Base-by-base conservation (phyloP, 83 land plant species). In the Picea abies region DNA sequence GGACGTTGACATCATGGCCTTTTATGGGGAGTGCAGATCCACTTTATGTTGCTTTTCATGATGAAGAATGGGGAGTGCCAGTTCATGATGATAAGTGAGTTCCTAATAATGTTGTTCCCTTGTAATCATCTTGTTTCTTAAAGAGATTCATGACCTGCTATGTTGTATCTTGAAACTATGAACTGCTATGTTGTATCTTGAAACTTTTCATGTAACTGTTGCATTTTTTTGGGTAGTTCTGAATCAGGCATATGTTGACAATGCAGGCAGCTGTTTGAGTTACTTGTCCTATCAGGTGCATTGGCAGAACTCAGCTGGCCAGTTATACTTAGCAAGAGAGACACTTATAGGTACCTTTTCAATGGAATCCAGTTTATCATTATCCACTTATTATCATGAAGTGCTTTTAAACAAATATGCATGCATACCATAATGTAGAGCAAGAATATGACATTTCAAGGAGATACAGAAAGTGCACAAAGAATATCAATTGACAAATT, bases 21-120 rank as follows among this genome's bases (percentile, higher is more conserved):
- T 44, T n/a, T 73, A 16, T 84, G 65, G 44, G 69, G 73, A 10
- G 44, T 44, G 49, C 84, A 92, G 95, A 93, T 78, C 90, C 91
- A 47, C 60, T 63, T 71, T 90, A 92, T 85, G 91, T 82, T 82
- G 84, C 93, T 64, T 90, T 89, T 81, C 94, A 92, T 79, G 92
- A 92, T 82, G 94, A 90, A 84, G 94, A 92, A 78, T 92, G 94
- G 94, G 94, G 94, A 26, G 88, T 90, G 52, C 93, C 93, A 49
- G 93, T 90, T 17, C 94, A 90, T 78, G 94, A 92, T 82, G 93
- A 92, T 68, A 92, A 79, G 94, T 92, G 87, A 73, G 86, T 66
- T 35, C 12, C 14, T 66, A 63, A 29, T 17, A 71, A 23, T 47
- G 81, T 23, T 65, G 32, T 29, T 76, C 52, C n/a, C 58, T 29